A percentile compares a stretch with the other conserved stretches of the same genome.
phyloP scores from a whole-genome alignment of 495 filamentous ascomycete genomes.

The Hypoxylon subgilvum region DNA sequence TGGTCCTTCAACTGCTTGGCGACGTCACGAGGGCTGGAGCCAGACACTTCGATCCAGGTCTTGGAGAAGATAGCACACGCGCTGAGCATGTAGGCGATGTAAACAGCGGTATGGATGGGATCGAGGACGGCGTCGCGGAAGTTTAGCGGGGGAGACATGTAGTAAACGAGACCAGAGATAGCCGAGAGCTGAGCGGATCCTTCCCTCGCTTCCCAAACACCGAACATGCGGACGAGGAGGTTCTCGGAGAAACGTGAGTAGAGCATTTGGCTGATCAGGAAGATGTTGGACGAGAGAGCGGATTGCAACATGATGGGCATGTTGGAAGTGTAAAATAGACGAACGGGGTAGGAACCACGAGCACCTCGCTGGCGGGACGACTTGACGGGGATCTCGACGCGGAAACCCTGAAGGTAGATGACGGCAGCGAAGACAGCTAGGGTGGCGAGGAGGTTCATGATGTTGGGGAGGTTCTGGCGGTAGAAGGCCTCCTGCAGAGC shows the following conservation, averaged over 20 bases:
- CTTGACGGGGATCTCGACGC: slow-evolving; percentile 99
- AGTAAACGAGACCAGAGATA: slow-evolving; percentile 91
- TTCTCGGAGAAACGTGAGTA: slow-evolving; percentile 99
- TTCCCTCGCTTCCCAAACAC: slow-evolving; percentile 97
- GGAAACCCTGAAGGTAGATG: slow-evolving; percentile 99
- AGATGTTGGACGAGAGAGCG: slow-evolving; percentile 97
- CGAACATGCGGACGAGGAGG: slow-evolving; percentile 92
- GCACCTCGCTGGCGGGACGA: slow-evolving; percentile 98
- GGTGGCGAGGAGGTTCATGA: slow-evolving; percentile 97
- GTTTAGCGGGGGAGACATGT: slow-evolving; percentile 98
- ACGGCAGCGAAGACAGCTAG: slow-evolving; percentile 93
- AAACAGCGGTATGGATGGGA: slow-evolving; percentile 94
- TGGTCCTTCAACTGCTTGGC: slow-evolving; percentile 99
- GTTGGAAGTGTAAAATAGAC: slow-evolving; percentile 87
- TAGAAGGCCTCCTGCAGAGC: slow-evolving; percentile 98
- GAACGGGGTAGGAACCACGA: slow-evolving; percentile 81
- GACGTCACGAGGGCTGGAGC: slow-evolving; percentile 95
- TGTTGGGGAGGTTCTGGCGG: slow-evolving; percentile 98
- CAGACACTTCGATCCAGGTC: slow-evolving; percentile 99
- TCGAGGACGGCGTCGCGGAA: slow-evolving; percentile 95
- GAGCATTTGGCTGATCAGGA: slow-evolving; percentile 98
- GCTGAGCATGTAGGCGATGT: slow-evolving; percentile 94
- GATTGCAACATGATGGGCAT: slow-evolving; percentile 99
- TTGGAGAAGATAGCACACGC: slow-evolving; percentile 99
- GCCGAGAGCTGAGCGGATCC: slow-evolving; percentile 95